Base-by-base conservation (phyloP, 2,329 filamentous ascomycete species). In the Chaetomiaceae sp. region DNA sequence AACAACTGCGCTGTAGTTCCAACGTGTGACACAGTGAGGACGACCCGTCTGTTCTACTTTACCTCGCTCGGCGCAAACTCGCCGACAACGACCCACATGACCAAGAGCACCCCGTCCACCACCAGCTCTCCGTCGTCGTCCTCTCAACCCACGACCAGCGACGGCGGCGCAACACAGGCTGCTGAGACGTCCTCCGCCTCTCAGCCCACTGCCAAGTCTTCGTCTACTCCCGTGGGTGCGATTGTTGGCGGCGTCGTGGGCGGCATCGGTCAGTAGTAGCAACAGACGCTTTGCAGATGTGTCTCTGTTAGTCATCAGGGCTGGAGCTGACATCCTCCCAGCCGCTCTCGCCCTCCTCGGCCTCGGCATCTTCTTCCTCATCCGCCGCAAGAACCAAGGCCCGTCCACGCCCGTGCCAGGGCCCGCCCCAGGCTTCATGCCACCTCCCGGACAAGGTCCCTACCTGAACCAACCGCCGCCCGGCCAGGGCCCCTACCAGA, bases 171-270 rank as follows among this genome's bases (percentile, higher is more conserved):
- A 8, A 40, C 24, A 9, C 38, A n/a, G 20, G 15, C 20, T 3
- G 15, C 27, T 7, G 14, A 9, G 6, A 6, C 22, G 22, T 24
- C 11, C 14, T 8, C 24, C 9, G 3, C 27, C 10, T 11, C 49
- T 3, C n/a, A 17, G n/a, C 11, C 30, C 17, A 9, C 30, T 6
- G 29, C 9, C 6, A n/a, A 20, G 1, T 15, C 20, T 9, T 40
- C 40, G 7, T 42, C 41, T 3, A 42, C 47, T 10, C 49, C 49
- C 24, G 18, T 49, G 32, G 49, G 51, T 2, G 20, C 51, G 11
- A 54, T 54, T 22, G 49, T 54, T 10, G 52, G 52, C 15, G 52
- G 49, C 18, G 52, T 54, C n/a, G 45, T 54, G 12, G 52, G 52
- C 15, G 52, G 52, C 20, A 22, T 54, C n/a, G 46, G 51, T 54